phyloP scores from a whole-genome alignment of 129 eudicot genomes.

The Kitagawia praeruptora region DNA sequence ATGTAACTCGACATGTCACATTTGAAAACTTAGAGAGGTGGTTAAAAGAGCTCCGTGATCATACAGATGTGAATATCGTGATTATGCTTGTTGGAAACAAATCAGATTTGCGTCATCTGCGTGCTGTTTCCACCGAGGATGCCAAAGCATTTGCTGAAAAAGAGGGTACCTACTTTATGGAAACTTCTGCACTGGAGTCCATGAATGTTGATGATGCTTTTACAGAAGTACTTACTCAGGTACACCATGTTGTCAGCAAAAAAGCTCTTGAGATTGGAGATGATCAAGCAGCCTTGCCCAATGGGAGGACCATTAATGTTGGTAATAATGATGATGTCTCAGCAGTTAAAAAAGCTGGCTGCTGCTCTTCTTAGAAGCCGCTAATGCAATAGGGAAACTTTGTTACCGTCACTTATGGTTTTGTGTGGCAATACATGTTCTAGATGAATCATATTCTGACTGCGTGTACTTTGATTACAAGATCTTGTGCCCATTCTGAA shows the following conservation, averaged over 20 bases:
- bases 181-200: conserved; percentile 71
- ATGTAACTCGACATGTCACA: conserved; percentile 64
- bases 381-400: too few species aligned
- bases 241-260: conserved; percentile 52
- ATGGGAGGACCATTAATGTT: conserved; percentile 60
- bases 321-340: conserved; percentile 62
- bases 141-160: conserved; percentile 54
- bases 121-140: conserved; percentile 60
- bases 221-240: conserved; percentile 65
- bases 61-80: conserved; percentile 60
- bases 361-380: conserved; percentile 45
- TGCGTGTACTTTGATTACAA: too few species aligned
- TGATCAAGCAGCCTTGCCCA: conserved; percentile 53
- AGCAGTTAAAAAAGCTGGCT: conserved; percentile 55
- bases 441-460: too few species aligned
- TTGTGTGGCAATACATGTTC: too few species aligned
- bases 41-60: conserved; percentile 72
- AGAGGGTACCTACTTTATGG: conserved; percentile 61
- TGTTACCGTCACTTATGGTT: too few species aligned
- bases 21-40: conserved; percentile 66
- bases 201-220: conserved; percentile 60
- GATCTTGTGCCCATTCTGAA: too few species aligned
- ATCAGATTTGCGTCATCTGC: conserved; percentile 62
- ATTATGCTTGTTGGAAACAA: conserved; percentile 73
- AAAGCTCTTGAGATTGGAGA: conserved; percentile 62